Evolutionary conservation across 495 filamentous ascomycete species (phyloP).

Genomic region (Jackrogersella multiformis): DNA sequence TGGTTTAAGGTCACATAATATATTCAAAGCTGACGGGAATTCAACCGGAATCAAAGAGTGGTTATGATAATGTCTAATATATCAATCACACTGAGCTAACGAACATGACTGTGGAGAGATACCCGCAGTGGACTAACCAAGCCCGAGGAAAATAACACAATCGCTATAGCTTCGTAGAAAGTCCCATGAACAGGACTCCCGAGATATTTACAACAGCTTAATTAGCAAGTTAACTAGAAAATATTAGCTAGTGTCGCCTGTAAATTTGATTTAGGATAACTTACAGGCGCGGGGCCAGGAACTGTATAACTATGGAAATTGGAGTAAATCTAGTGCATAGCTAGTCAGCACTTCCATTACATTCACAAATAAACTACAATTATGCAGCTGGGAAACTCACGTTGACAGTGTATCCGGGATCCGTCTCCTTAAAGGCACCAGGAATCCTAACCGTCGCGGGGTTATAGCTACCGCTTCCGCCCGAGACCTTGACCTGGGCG

Average conservation of each 20-base stretch:
- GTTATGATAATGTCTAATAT: too few relatives aligned
- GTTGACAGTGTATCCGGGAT: conserved; percentile 56
- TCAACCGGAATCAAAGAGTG: too few relatives aligned
- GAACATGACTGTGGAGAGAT: too few relatives aligned
- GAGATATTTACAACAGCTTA: neutral
- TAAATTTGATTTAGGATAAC: neutral
- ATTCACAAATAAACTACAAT: neutral
- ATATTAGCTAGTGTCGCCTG: neutral
- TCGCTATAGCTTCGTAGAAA: neutral
- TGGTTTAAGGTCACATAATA: too few relatives aligned
- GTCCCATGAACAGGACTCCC: neutral
- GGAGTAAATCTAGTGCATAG: conserved; percentile 38
- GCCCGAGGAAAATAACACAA: too few relatives aligned
- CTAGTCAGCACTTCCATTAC: conserved; percentile 4
- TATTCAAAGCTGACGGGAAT: too few relatives aligned
- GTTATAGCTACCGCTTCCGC: conserved; percentile 45
- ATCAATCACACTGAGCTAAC: too few relatives aligned
- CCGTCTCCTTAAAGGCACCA: conserved; percentile 57
- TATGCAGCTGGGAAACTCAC: conserved; percentile 39
- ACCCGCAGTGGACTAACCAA: too few relatives aligned
- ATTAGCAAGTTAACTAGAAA: conserved; percentile 35
- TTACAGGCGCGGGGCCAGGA: conserved; percentile 44
- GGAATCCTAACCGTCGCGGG: conserved; percentile 58
- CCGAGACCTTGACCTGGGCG: conserved; percentile 46
- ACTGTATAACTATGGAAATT: conserved; percentile 40